phyloP scores from a whole-genome alignment of 371 early-diverging fungal species.

The Mortierella sp. region DNA sequence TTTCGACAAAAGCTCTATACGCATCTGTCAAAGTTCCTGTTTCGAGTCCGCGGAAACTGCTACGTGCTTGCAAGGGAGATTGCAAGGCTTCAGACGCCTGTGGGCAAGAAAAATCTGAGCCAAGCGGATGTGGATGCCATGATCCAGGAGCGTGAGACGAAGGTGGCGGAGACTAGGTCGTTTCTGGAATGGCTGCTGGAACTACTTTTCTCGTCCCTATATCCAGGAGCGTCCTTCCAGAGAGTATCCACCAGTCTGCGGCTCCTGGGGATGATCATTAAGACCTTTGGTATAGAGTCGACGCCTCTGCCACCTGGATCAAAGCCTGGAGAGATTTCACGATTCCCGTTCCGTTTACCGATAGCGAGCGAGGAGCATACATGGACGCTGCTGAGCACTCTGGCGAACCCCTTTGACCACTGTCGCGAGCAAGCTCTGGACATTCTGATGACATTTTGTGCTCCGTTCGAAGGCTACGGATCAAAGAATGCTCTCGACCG shows the following conservation, averaged over 20 bases:
- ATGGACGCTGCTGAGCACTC: slow-evolving; percentile 65
- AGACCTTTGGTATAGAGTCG: slow-evolving; percentile 65
- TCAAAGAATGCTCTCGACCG: slow-evolving; percentile 59
- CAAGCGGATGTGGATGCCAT: slow-evolving; percentile 18
- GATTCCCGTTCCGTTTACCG: slow-evolving; percentile 67
- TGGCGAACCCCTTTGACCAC: slow-evolving; percentile 77
- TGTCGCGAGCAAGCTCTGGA: slow-evolving; percentile 76
- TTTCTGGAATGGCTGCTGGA: slow-evolving; percentile 45
- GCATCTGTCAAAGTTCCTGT: slow-evolving; percentile 67
- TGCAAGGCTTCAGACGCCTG: slow-evolving; percentile 37
- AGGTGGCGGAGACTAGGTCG: slow-evolving; percentile 35
- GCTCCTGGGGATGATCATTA: slow-evolving; percentile 59
- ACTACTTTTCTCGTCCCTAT: slow-evolving; percentile 53
- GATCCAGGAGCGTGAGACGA: slow-evolving; percentile 33
- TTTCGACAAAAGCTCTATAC: slow-evolving; percentile 81
- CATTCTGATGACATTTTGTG: slow-evolving; percentile 68
- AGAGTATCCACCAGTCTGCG: slow-evolving; percentile 69
- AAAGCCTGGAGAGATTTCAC: slow-evolving; percentile 55
- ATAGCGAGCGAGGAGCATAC: slow-evolving; percentile 61
- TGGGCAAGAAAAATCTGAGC: slow-evolving; percentile 43
- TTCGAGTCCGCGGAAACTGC: slow-evolving; percentile 64
- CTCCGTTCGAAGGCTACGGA: slow-evolving; percentile 67
- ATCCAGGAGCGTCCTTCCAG: slow-evolving; percentile 74
- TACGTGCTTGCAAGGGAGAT: slow-evolving; percentile 50
- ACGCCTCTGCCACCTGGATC: slow-evolving; percentile 63